These are phyloP conservation scores for Aciculosporium take DNA, from an alignment of 2,329 filamentous ascomycete genomes.

Conservation along the genomic window DNA sequence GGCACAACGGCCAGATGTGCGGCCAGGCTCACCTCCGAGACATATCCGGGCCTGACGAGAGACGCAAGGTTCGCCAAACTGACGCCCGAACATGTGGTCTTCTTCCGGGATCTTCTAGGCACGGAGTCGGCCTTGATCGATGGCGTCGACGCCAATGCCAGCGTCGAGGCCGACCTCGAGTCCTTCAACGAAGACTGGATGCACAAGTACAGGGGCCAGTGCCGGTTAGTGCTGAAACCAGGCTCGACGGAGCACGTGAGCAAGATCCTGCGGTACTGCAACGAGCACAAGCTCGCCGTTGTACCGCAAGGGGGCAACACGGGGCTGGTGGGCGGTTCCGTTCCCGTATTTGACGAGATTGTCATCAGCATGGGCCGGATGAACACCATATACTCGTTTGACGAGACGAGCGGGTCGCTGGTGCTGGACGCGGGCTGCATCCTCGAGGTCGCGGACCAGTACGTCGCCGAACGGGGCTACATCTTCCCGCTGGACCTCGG, in stretches of 20 bases:
- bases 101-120: constrained; percentile 72
- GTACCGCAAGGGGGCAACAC: constrained; percentile 97
- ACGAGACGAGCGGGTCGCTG: constrained; percentile 80
- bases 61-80: constrained; percentile 62
- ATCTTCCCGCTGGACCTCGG: constrained; percentile 96
- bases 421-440: constrained; percentile 87
- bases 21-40: constrained; percentile 66
- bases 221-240: constrained; percentile 75
- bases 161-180: constrained; percentile 65
- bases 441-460: constrained; percentile 76
- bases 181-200: constrained; percentile 98
- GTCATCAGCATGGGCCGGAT: constrained; percentile 82
- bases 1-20: constrained; percentile 10
- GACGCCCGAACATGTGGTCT: constrained; percentile 63
- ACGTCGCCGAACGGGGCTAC: constrained; percentile 66
- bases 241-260: constrained; percentile 76
- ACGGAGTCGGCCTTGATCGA: constrained; percentile 70
- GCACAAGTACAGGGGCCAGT: constrained; percentile 91
- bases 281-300: constrained; percentile 79
- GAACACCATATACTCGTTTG: constrained; percentile 83
- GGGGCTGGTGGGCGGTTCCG: constrained; percentile 84
- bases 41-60: constrained; percentile 70
- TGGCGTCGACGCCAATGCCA: constrained; percentile 53
- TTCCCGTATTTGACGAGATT: constrained; percentile 97
- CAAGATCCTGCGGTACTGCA: constrained; percentile 86